These are phyloP conservation scores for Lagenaria siceraria DNA, from an alignment of 306 rosid genomes.

Conservation along the genomic window DNA sequence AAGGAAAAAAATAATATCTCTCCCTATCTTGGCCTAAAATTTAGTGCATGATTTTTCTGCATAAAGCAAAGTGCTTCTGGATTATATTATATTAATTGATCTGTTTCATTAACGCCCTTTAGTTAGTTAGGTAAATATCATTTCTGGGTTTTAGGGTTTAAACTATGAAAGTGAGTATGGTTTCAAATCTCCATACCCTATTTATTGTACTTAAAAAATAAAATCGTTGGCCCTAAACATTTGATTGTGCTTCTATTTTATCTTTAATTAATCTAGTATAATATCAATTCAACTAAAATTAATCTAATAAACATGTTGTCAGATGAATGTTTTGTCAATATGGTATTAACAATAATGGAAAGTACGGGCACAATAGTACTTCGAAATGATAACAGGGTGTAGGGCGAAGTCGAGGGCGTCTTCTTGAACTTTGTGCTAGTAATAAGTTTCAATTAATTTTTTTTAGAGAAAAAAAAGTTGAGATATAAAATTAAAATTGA, in stretches of 20 bases:
- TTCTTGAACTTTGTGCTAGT: not conserved
- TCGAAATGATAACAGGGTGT: not conserved
- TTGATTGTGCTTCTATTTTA: not conserved
- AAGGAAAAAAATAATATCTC: not conserved
- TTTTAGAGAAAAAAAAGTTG: not conserved
- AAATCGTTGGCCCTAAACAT: not conserved
- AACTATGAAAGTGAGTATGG: too few species aligned
- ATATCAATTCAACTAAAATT: not conserved
- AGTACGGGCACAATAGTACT: not conserved
- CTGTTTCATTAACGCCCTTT: not conserved
- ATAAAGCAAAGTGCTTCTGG: not conserved
- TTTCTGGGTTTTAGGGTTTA: not conserved
- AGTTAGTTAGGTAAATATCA: not conserved
- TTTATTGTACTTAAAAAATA: too few species aligned
- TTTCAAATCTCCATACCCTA: too few species aligned
- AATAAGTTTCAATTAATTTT: too few species aligned
- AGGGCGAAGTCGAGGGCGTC: not conserved
- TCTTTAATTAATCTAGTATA: not conserved
- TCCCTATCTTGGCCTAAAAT: conserved; percentile 2
- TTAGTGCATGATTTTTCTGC: not conserved
- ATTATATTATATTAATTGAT: not conserved
- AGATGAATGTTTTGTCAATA: not conserved
- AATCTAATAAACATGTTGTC: not conserved
- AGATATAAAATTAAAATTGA: not conserved
- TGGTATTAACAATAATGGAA: not conserved